These are phyloP conservation scores for Boletus coccyginus DNA, from an alignment of 768 basidiomycete genomes.

Conservation along the genomic window DNA sequence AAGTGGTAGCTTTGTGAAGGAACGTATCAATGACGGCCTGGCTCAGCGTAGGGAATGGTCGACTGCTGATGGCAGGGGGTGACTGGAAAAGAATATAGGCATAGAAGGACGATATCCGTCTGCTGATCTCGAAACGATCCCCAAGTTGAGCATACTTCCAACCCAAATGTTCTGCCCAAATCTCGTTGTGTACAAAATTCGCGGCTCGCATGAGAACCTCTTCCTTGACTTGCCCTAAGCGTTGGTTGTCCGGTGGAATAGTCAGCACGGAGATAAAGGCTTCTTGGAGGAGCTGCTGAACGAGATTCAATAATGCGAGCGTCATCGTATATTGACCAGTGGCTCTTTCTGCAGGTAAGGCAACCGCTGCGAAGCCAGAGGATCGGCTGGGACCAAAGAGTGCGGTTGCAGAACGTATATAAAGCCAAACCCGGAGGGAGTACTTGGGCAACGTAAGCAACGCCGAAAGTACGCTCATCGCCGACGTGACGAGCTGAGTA, in stretches of 20 bases:
- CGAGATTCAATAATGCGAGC: conserved; percentile 70
- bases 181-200: conserved; percentile 77
- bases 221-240: conserved; percentile 72
- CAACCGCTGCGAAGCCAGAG: conserved; percentile 57
- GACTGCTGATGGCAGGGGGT: conserved; percentile 49
- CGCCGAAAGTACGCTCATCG: conserved; percentile 77
- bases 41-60: conserved; percentile 60
- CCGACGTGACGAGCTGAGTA: conserved; percentile 69
- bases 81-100: conserved; percentile 61
- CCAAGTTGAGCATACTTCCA: conserved; percentile 87
- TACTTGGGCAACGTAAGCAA: conserved; percentile 71
- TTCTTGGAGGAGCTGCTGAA: conserved; percentile 73
- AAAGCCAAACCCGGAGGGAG: conserved; percentile 86
- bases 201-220: conserved; percentile 79
- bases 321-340: conserved; percentile 83
- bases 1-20: conserved; percentile 70
- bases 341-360: conserved; percentile 67
- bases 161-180: conserved; percentile 81
- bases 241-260: conserved; percentile 53
- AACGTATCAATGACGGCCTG: conserved; percentile 68
- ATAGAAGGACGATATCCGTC: conserved; percentile 64
- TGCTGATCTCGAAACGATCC: conserved; percentile 81
- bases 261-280: conserved; percentile 52
- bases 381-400: conserved; percentile 67
- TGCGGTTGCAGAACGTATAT: conserved; percentile 72